Evolutionary conservation across 768 basidiomycete genomes (phyloP), one percentile per base, ranked within the genome.

Genomic region (Trametes gibbosa): DNA sequence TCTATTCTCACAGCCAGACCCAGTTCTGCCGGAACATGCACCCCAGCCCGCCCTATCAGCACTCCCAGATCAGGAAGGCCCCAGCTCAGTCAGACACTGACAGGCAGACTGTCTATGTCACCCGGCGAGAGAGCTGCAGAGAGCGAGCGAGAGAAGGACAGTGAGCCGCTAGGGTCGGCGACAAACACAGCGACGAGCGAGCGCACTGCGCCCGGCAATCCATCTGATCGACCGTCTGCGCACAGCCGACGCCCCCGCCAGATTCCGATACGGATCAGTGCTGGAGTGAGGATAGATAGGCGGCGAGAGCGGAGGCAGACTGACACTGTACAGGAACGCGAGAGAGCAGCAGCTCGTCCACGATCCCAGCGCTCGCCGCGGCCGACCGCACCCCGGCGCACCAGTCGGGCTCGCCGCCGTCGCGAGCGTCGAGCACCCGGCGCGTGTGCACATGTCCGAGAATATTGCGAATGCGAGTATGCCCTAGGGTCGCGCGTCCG

Each of bases 401-500:
- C n/a, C n/a, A n/a, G n/a, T n/a, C n/a, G n/a, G 29, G 53, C 42
- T 45, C 27, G 21, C 42, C 51, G 25, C 52, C 24, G 41, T 42
- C 40, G 52, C 17, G 27, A 9, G 21, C 53, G 53, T 54, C 42
- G 53, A 10, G 32, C 17, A 9, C 34, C 34, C 34, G 7, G 34
- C n/a, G 42, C 42, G n/a, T 39, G 23, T 39, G 48, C n/a, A 34
- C 48, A 49, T 42, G 51, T 52, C 51, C 40, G 51, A 29, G 51
- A 52, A 52, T 52, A 21, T 42, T 7, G n/a, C n/a, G n/a, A n/a
- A n/a, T n/a, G n/a, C n/a, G n/a, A n/a, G n/a, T n/a, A n/a, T n/a
- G n/a, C n/a, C n/a, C n/a, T n/a, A n/a, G n/a, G n/a, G n/a, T n/a
- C n/a, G n/a, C n/a, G 27, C 50, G 24, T 29, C 40, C 51, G 25